phyloP scores from a whole-genome alignment of 2,329 filamentous ascomycete species.

The Monosporascus sp. region DNA sequence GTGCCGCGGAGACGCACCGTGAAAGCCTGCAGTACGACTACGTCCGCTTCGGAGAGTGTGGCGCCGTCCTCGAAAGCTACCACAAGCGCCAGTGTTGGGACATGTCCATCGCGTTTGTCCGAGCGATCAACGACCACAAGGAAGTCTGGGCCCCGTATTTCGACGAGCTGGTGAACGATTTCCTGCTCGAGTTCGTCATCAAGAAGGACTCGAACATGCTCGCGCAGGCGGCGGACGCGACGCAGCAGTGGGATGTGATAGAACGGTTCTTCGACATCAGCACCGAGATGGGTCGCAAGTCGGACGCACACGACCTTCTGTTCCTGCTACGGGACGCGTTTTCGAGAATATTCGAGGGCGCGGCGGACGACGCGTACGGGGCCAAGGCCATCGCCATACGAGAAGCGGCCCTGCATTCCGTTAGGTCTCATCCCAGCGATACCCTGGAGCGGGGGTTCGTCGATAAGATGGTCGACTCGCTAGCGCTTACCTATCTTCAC shows the following conservation, averaged over 20 bases:
- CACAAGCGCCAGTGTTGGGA: constrained; percentile 13
- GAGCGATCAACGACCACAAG: constrained; percentile 17
- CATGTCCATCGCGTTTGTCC: constrained; percentile 23
- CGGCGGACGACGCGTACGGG: constrained; percentile 9
- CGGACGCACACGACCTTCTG: constrained; percentile 20
- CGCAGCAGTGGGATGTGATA: constrained; percentile 22
- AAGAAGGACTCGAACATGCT: constrained; percentile 16
- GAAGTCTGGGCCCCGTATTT: constrained; percentile 21
- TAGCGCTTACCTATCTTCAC: constrained; percentile 21
- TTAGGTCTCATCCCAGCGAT: constrained; percentile 18
- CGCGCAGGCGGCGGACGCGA: constrained; percentile 20
- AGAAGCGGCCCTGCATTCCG: constrained; percentile 16
- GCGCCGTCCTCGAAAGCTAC: constrained; percentile 17
- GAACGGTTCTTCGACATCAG: constrained; percentile 20
- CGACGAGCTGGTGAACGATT: constrained; percentile 25
- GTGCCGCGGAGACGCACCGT: constrained; percentile 20
- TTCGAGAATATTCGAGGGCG: constrained; percentile 17
- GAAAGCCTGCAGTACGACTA: constrained; percentile 25
- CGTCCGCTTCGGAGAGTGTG: constrained; percentile 21
- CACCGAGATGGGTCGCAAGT: constrained; percentile 17
- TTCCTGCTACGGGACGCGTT: constrained; percentile 22
- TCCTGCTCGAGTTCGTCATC: constrained; percentile 14
- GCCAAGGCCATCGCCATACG: constrained; percentile 18
- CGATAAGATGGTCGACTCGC: constrained; percentile 15
- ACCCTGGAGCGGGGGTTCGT: constrained; percentile 15